Percentiles rank a stretch among this genome's conserved stretches.
phyloP scores from a whole-genome alignment of 345 rosid genomes.

The Eucalyptus globulus region DNA sequence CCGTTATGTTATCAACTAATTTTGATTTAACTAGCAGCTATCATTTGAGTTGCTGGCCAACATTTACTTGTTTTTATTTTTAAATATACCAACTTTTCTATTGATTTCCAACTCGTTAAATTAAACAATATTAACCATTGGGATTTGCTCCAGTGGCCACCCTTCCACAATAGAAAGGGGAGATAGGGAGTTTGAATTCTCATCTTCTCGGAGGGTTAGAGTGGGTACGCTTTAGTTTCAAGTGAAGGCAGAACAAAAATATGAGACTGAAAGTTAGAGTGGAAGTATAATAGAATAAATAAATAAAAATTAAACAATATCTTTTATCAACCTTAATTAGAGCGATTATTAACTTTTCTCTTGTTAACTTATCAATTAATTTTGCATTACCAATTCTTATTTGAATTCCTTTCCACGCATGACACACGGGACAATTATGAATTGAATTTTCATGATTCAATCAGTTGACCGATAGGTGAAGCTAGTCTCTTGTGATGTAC shows the following conservation, averaged over 20 bases:
- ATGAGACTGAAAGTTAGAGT: too few species aligned
- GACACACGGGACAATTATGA: background rate
- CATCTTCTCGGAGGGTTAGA: too few species aligned
- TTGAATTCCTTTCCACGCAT: background rate
- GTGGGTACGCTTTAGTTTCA: too few species aligned
- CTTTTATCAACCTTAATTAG: background rate
- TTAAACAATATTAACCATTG: background rate
- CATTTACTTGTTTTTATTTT: too few species aligned
- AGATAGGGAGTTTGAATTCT: too few species aligned
- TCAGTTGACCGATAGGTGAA: background rate
- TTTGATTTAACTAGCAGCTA: background rate
- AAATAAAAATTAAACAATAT: background rate
- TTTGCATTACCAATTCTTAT: background rate
- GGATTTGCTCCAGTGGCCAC: too few species aligned
- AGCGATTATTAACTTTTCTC: background rate
- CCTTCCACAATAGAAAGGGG: too few species aligned
- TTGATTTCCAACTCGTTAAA: background rate
- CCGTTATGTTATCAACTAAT: background rate
- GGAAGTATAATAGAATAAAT: too few species aligned
- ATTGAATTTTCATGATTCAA: background rate
- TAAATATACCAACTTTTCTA: too few species aligned
- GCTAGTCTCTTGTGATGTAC: background rate
- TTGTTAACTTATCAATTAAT: background rate
- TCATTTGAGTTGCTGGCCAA: background rate
- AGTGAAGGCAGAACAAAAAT: fast-evolving